Base-by-base conservation (phyloP, 306 rosid genomes). In the Astragalus membranaceus region DNA sequence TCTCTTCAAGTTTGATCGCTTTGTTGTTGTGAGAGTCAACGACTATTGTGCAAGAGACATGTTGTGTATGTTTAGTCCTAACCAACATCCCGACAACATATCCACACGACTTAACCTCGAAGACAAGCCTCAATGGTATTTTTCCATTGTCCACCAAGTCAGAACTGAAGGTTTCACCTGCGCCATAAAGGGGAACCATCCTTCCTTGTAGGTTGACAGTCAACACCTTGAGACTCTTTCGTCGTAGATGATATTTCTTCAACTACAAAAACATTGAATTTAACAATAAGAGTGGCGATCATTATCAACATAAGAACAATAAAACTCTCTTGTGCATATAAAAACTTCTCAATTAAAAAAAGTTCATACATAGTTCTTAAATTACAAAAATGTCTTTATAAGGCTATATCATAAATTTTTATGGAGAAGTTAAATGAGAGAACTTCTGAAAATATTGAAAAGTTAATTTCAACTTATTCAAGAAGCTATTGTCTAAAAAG, bases 31-130 rank as follows among this genome's bases (percentile, higher is more conserved):
- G 85, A 7, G 89, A 72, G 73, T 80, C 78, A 33, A 90, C 14
- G 36, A 43, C 69, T 17, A 88, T 51, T 7, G 87, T 79, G 58
- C 96, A 88, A 20, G 88, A 72, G 4, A 87, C 58, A 35, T 3
- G 90, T 43, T 58, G 78, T 16, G 59, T 67, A 63, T 90, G 94
- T 65, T 61, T 88, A 23, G 93, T 77, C 52, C 60, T 88, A 67
- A 90, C 98, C 79, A 93, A 61, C 90, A 81, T 81, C 73, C 96
- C 91, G 12, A 88, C 90, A 43, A 88, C 87, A 74, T 75, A 65
- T 12, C 92, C 96, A 60, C 44, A 60, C 0, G 94, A 85, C 48
- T 63, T 79, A 11, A 93, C 77, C 46, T 90, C 92, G 56, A 90
- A 88, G 61, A 79, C 71, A 62, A 93, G 90, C 57, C 4, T 72